These are phyloP conservation scores for Aphanomyces invadans DNA, from an alignment of 352 stramenopile genomes.

Conservation along the genomic window DNA sequence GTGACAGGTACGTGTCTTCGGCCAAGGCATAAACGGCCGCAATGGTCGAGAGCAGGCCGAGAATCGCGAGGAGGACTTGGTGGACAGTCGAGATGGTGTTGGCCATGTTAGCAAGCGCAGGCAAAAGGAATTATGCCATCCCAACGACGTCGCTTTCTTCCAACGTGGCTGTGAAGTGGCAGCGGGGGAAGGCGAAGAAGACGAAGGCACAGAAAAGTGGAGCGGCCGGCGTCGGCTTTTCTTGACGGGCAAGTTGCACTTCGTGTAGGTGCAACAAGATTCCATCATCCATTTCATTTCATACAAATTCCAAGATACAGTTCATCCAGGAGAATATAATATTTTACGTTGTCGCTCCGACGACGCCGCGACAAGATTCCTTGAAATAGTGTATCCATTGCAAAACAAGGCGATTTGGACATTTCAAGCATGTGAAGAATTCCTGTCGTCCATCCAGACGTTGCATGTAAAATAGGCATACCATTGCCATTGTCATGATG, in stretches of 20 bases:
- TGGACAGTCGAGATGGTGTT: neutral
- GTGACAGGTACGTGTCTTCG: conserved; percentile 22
- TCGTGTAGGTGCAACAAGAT: neutral
- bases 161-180: neutral
- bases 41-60: conserved; percentile 22
- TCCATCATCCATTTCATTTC: too few relatives aligned
- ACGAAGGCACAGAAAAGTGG: neutral
- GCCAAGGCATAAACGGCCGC: conserved; percentile 21
- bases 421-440: too few relatives aligned
- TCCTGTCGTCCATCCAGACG: too few relatives aligned
- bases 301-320: too few relatives aligned
- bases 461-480: neutral
- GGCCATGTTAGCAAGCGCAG: conserved; percentile 4
- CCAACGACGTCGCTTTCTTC: neutral
- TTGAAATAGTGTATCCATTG: too few relatives aligned
- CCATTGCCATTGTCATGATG: conserved; percentile 4
- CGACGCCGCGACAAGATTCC: too few relatives aligned
- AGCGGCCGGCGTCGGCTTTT: neutral
- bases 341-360: too few relatives aligned
- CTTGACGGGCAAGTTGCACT: neutral
- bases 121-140: conserved; percentile 11
- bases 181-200: neutral
- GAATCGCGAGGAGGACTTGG: conserved; percentile 19
- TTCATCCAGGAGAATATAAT: too few relatives aligned
- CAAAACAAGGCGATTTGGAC: too few relatives aligned